Base-by-base conservation (phyloP, 179 eudicot genomes). In the Heliamphora pulchella region DNA sequence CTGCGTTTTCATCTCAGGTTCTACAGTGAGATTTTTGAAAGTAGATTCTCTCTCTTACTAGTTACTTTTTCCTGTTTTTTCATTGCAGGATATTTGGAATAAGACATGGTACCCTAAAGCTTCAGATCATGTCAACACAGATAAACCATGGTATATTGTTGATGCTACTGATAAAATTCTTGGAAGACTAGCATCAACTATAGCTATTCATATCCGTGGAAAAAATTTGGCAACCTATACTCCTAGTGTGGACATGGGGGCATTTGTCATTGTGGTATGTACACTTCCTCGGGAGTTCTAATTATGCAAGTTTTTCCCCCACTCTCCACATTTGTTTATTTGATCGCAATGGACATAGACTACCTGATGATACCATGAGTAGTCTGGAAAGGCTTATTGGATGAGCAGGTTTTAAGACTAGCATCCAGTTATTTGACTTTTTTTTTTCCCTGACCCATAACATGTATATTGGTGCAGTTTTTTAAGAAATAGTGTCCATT, bases 191-290 rank as follows among this genome's bases (percentile, higher is more conserved):
- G 95, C 99, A 67, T 91, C 99, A 22, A 89, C 93, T 5, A 92
- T 96, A 61, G 92, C 94, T 55, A 79, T 91, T 73, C 77, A 91
- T 82, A 96, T 96, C 65, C 93, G 97, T 20, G 99, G 99, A 69
- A 96, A 95, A 76, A 91, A 93, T 86, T 84, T 96, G 74, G 96
- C 91, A 11, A 90, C 97, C 11, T 96, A 79, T 81, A 93, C 99
- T 76, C 99, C 98, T 14, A 96, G 98, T 91, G 92, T 86, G 47
- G 98, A 95, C 87, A 93, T 95, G 97, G 97, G 98, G 71, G 93
- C 98, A n/a, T 93, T 91, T 86, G 94, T 95, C 51, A 88, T 95
- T 57, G 98, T 95, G 94, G 98, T 94, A 93, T 78, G 94, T 80
- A 22, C 6, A 4, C 3, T 46, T 51, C 22, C 11, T 71, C 5